phyloP scores from a whole-genome alignment of 257 asterid species.

The Voacanga thouarsii region DNA sequence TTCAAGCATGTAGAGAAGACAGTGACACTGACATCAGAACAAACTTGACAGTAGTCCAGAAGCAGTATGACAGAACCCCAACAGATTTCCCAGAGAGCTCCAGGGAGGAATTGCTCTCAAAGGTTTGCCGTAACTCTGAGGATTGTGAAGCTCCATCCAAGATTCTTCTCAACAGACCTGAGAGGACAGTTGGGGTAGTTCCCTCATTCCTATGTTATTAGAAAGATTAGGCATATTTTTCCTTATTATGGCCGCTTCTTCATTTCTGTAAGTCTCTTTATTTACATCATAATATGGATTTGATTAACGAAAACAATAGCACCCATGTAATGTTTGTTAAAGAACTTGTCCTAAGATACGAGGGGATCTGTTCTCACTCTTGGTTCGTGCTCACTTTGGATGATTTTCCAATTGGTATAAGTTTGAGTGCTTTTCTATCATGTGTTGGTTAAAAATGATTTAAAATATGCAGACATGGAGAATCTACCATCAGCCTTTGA shows the following conservation, averaged over 20 bases:
- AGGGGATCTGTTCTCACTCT: neutral
- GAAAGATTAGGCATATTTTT: neutral
- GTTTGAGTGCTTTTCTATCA: neutral
- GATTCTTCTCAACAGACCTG: conserved; percentile 6
- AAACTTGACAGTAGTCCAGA: conserved; percentile 12
- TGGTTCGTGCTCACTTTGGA: neutral
- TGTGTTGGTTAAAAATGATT: neutral
- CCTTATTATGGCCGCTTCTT: neutral
- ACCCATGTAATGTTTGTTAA: neutral
- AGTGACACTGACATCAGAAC: neutral
- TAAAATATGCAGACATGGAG: neutral
- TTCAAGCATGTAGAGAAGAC: conserved; percentile 22
- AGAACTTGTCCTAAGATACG: neutral
- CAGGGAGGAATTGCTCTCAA: conserved; percentile 14
- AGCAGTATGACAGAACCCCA: conserved; percentile 16
- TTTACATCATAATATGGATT: neutral
- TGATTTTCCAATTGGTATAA: neutral
- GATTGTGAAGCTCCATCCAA: conserved; percentile 13
- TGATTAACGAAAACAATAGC: neutral
- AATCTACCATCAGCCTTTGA: neutral
- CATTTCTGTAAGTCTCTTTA: conserved; percentile 4
- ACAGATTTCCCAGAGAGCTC: conserved; percentile 10
- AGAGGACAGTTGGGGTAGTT: conserved; percentile 14
- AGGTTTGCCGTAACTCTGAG: conserved; percentile 8
- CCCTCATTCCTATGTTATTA: neutral